phyloP scores from a whole-genome alignment of 371 early-diverging fungal species.

The Mortierella sp. region DNA sequence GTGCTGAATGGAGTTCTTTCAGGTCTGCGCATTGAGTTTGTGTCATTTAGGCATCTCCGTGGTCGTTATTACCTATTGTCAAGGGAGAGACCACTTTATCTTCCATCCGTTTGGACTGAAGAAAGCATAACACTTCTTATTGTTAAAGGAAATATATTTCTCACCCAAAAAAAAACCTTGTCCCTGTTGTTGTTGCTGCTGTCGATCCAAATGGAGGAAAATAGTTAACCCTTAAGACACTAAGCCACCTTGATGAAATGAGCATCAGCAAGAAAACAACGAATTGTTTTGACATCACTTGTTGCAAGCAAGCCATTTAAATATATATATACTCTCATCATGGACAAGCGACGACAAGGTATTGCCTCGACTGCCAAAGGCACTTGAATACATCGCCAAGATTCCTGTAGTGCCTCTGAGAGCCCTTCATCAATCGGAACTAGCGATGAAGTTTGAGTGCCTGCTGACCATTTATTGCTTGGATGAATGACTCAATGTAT shows the following conservation, averaged over 20 bases:
- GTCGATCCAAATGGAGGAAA: too few species aligned
- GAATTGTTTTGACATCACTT: not conserved
- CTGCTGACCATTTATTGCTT: not conserved
- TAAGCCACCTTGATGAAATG: not conserved
- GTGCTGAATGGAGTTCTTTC: constrained; percentile 13
- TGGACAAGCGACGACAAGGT: constrained; percentile 56
- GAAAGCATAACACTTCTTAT: not conserved
- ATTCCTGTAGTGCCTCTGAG: not conserved
- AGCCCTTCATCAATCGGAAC: not conserved
- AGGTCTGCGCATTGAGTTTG: constrained; percentile 13
- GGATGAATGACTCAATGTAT: constrained; percentile 2
- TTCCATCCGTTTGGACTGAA: not conserved
- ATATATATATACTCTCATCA: constrained; percentile 12
- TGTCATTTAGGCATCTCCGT: not conserved
- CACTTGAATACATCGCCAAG: not conserved
- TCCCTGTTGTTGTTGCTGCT: too few species aligned
- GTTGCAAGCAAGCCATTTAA: not conserved
- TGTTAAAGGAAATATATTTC: too few species aligned
- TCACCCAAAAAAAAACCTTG: too few species aligned
- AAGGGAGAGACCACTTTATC: not conserved
- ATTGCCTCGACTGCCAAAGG: not conserved
- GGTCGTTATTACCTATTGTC: constrained; percentile 12
- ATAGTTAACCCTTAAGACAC: constrained; percentile 4
- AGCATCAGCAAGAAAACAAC: constrained; percentile 4
- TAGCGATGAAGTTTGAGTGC: not conserved